Conservation (phyloP, 345 rosid species). For the Eucalyptus erythrocorys region DNA sequence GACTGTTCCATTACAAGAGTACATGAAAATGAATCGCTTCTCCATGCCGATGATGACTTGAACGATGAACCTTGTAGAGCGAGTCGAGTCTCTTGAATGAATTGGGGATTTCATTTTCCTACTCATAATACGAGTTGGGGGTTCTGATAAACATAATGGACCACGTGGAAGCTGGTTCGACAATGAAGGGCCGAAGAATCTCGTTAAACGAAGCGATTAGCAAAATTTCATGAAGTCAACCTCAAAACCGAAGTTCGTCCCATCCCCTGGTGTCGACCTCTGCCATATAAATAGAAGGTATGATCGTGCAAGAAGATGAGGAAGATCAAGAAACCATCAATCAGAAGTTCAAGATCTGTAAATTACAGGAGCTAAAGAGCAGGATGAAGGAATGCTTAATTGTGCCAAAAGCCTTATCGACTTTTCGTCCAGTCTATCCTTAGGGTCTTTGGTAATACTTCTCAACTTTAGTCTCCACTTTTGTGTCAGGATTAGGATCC, state of each 20-base stretch:
- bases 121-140: fast-evolving
- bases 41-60: not conserved
- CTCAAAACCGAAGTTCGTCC: not conserved
- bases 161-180: fast-evolving
- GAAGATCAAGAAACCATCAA: not conserved
- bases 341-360: fast-evolving
- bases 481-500: not conserved
- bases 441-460: not conserved
- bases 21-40: not conserved
- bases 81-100: not conserved
- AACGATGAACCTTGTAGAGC: fast-evolving
- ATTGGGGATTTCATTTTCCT: not conserved
- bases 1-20: not conserved
- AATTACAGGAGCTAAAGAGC: not conserved
- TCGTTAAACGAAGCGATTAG: not conserved
- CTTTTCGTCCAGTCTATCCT: fast-evolving
- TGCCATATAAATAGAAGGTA: not conserved
- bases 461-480: not conserved
- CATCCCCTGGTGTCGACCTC: not conserved
- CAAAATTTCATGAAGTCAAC: not conserved
- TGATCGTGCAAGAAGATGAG: not conserved
- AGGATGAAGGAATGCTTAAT: not conserved
- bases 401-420: fast-evolving
- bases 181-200: not conserved
- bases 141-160: not conserved